phyloP scores from a whole-genome alignment of 2,329 filamentous ascomycete species.

The Fusarium coffeatum region DNA sequence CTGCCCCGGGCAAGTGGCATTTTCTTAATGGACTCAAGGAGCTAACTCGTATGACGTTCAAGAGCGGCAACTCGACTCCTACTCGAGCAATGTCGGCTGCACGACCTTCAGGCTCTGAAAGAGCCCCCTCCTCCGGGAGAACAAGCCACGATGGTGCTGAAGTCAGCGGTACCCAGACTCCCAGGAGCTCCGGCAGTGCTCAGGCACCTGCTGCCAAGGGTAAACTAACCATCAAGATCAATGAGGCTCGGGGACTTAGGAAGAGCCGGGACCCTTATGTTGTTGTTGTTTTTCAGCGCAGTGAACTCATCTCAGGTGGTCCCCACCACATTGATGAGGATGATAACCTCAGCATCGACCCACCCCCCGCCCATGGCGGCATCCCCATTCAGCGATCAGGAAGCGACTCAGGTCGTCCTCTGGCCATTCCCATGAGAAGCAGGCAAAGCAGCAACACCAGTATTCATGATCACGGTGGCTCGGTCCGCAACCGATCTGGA shows the following conservation, averaged over 20 bases:
- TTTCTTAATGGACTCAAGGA: conserved; percentile 78
- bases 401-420: conserved; percentile 83
- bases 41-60: conserved; percentile 86
- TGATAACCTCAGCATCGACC: conserved; percentile 60
- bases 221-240: conserved; percentile 89
- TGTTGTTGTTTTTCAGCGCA: conserved; percentile 95
- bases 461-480: conserved; percentile 69
- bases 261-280: conserved; percentile 92
- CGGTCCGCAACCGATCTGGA: conserved; percentile 68
- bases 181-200: conserved; percentile 61
- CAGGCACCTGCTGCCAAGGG: conserved; percentile 81
- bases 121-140: conserved; percentile 52
- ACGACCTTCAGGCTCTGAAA: conserved; percentile 63
- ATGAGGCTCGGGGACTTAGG: conserved; percentile 83
- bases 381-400: conserved; percentile 75
- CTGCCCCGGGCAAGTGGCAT: conserved; percentile 65
- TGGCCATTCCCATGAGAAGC: conserved; percentile 97
- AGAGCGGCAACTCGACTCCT: conserved; percentile 93
- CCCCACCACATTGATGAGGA: conserved; percentile 74
- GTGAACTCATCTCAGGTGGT: conserved; percentile 92
- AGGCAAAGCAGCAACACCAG: conserved; percentile 97
- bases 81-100: conserved; percentile 83
- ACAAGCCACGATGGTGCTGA: conserved; percentile 58
- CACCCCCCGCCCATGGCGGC: conserved; percentile 60
- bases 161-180: conserved; percentile 65